These are phyloP conservation scores for Jaminaea rosea DNA, from an alignment of 1,284 basidiomycete species.

Conservation along the genomic window DNA sequence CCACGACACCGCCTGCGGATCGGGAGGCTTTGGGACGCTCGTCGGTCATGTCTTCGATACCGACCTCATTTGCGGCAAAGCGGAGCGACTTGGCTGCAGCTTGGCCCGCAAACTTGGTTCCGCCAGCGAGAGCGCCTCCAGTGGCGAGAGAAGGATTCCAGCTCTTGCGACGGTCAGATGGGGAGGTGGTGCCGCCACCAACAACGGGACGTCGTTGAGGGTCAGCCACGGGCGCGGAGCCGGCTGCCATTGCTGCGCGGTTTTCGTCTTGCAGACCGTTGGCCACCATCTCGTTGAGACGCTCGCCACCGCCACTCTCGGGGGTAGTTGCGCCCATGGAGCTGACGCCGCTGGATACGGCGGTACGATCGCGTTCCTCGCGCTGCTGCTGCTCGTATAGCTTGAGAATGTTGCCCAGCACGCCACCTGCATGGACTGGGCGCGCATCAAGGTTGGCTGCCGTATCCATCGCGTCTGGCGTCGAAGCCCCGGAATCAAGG, in stretches of 20 bases:
- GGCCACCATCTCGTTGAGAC: neutral
- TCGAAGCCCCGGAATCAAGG: constrained; percentile 32
- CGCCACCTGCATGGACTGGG: constrained; percentile 30
- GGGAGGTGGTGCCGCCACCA: no score
- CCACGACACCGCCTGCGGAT: constrained; percentile 62
- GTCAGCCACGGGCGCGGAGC: neutral
- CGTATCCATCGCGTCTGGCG: constrained; percentile 38
- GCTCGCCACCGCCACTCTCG: constrained; percentile 2
- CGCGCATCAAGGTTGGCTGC: constrained; percentile 35
- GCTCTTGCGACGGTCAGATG: neutral
- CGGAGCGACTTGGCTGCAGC: constrained; percentile 14
- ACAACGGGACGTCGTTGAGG: neutral
- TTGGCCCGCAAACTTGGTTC: constrained; percentile 7
- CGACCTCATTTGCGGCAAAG: constrained; percentile 35
- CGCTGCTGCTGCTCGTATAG: constrained; percentile 43
- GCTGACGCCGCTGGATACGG: constrained; percentile 10
- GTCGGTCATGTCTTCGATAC: constrained; percentile 28
- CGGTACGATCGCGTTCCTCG: constrained; percentile 15
- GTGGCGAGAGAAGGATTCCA: neutral
- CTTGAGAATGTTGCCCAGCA: constrained; percentile 41
- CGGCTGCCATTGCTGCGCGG: no score
- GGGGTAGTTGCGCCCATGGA: constrained; percentile 16
- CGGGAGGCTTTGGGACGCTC: constrained; percentile 55
- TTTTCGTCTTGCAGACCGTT: neutral
- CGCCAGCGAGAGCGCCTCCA: neutral